Percentiles rank a stretch among this genome's conserved stretches.
Conservation (phyloP, 495 filamentous ascomycete species). For the Penicillium turbatum region DNA sequence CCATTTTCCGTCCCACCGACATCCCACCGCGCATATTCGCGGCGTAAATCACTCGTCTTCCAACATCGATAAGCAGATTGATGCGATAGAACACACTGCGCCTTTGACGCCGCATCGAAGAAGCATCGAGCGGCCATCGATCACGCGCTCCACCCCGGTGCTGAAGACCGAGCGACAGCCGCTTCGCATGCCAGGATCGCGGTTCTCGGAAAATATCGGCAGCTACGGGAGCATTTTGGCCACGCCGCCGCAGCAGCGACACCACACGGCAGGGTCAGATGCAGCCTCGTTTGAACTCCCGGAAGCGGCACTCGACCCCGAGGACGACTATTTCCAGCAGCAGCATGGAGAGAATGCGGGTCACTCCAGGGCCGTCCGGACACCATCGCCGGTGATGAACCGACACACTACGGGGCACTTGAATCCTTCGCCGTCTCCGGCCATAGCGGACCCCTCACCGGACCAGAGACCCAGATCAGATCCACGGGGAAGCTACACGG, state of each 20-base stretch:
- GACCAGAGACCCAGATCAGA: conserved; percentile 9
- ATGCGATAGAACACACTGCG: conserved; percentile 18
- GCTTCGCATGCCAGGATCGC: conserved; percentile 35
- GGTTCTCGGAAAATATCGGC: conserved; percentile 34
- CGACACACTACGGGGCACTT: conserved; percentile 16
- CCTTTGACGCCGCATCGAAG: conserved; percentile 8
- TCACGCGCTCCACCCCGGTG: conserved; percentile 23
- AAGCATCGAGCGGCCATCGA: conserved; percentile 12
- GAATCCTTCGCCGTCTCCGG: conserved; percentile 4
- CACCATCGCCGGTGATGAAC: conserved; percentile 29
- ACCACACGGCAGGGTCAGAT: conserved; percentile 28
- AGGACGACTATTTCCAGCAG: conserved; percentile 28
- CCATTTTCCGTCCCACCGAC: conserved; percentile 38
- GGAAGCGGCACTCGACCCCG: conserved; percentile 61
- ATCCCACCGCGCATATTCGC: conserved; percentile 30
- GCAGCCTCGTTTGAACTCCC: conserved; percentile 63
- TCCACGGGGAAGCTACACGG: conserved; percentile 12
- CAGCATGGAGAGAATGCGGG: conserved; percentile 22
- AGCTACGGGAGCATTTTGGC: conserved; percentile 75
- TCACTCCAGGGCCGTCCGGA: conserved; percentile 10
- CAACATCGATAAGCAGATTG: conserved; percentile 20
- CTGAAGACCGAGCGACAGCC: conserved; percentile 35
- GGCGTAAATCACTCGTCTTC: conserved; percentile 18
- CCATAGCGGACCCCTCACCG: conserved; percentile 5
- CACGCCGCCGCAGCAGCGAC: conserved; percentile 47